Evolutionary conservation across 768 basidiomycete species (phyloP), one percentile per base, ranked within the genome.

Genomic region (Boletus huronensis): DNA sequence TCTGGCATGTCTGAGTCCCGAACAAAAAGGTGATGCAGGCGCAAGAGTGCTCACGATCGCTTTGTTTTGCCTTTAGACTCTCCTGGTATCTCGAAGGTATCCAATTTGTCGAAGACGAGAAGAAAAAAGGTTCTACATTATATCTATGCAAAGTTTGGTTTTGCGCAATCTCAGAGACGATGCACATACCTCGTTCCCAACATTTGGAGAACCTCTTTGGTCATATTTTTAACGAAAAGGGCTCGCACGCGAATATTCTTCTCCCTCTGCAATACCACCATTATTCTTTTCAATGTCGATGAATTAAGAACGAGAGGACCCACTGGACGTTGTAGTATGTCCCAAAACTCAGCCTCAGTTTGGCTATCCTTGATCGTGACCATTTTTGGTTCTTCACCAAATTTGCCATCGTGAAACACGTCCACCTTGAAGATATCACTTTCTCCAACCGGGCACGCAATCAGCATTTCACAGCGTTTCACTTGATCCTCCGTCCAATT

Each of bases 41-140:
- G 28, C 6, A 31, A 31, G 76, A 72, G 39, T 68, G 23, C 82
- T 60, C 58, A 85, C 82, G 83, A 67, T 85, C 84, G 60, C 81
- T 77, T 43, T 69, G 36, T 1, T 68, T 67, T 16, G 63, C 61
- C 5, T 58, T 34, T 0, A 76, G 53, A 46, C 75, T 77, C 58
- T 84, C 83, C 57, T 83, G 79, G 48, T 80, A 87, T 50, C 83
- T 78, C 1, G 82, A 82, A 2, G 85, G 85, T 57, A 85, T 87
- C 83, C 83, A 84, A 55, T 82, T 84, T 3, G 82, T 64, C 2
- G 82, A 80, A 1, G 82, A 84, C 0, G 82, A 81, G 64, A 84
- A 85, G 62, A 81, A 85, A 65, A 85, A 84, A 0, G 84, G 84
- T 57, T 85, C 84, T 53, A 85, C 72, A 40, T 72, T 72, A 52